Evolutionary conservation across 2,329 filamentous ascomycete genomes (phyloP).

Genomic region (Triangularia verruculosa): DNA sequence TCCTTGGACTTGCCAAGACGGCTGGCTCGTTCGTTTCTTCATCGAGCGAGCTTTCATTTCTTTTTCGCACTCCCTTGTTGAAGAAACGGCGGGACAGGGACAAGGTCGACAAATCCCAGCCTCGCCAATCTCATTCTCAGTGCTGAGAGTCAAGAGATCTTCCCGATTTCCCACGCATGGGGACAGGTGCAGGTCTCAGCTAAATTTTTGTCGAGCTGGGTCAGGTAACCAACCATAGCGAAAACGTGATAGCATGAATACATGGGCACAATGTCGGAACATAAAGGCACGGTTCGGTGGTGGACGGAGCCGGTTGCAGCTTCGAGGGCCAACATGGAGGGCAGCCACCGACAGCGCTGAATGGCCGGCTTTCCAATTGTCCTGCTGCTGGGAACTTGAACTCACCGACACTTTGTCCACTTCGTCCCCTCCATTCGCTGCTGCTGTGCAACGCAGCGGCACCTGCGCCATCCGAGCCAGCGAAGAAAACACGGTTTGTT

Average conservation of each 20-base stretch:
- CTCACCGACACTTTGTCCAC: background rate
- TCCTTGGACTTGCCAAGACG: background rate
- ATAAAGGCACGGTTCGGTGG: background rate
- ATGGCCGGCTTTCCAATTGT: background rate
- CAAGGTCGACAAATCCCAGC: background rate
- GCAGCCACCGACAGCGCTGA: background rate
- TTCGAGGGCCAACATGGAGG: background rate
- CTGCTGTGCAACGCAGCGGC: background rate
- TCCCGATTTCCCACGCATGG: background rate
- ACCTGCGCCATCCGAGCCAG: background rate
- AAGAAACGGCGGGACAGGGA: background rate
- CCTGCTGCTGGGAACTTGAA: background rate
- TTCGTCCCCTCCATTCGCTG: background rate
- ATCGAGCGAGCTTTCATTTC: background rate
- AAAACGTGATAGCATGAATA: background rate
- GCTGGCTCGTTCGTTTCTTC: background rate
- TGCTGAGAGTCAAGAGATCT: background rate
- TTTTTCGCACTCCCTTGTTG: background rate
- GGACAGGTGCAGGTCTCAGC: background rate
- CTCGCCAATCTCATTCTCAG: background rate
- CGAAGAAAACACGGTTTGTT: background rate
- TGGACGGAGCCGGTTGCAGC: background rate
- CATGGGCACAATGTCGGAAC: background rate
- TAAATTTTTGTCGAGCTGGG: background rate
- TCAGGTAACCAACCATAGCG: no score